Evolutionary conservation across 164 flowering plant genomes (phyloP).

Genomic region (Euptelea pleiosperma): DNA sequence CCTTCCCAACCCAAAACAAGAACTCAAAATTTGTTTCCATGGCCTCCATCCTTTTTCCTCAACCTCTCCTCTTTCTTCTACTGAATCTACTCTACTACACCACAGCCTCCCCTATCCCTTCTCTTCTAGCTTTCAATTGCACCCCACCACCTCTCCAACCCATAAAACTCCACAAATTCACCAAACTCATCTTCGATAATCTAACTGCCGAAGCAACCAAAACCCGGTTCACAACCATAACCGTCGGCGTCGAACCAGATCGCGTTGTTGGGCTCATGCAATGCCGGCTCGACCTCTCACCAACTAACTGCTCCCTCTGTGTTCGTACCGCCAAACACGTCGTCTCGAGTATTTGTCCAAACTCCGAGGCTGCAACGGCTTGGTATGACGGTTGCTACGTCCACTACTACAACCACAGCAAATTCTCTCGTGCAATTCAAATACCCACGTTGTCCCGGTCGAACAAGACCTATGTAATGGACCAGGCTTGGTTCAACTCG

Average conservation of each 20-base stretch:
- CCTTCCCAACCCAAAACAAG: no score
- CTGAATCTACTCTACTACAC: neutral
- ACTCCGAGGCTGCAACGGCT: constrained; percentile 10
- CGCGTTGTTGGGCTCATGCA: constrained; percentile 13
- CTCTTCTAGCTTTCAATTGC: constrained; percentile 20
- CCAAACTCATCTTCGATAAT: neutral
- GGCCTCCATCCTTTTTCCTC: neutral
- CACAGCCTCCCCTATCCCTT: constrained; percentile 5
- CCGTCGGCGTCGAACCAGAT: neutral
- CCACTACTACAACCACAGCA: constrained; percentile 11
- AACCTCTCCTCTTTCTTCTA: neutral
- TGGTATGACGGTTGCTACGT: constrained; percentile 26
- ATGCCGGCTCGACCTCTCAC: constrained; percentile 18
- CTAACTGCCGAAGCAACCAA: constrained; percentile 3
- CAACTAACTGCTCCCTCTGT: constrained; percentile 9
- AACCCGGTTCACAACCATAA: constrained; percentile 8
- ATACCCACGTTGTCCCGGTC: neutral
- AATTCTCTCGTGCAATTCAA: constrained; percentile 1
- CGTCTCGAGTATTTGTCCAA: neutral
- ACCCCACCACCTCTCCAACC: constrained; percentile 8
- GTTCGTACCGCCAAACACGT: constrained; percentile 1
- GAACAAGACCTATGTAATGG: neutral
- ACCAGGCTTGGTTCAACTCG: constrained; percentile 5
- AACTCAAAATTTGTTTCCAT: no score
- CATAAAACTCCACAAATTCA: neutral